Conservation (phyloP, 768 basidiomycete species). For the Amanita jacksonii region DNA sequence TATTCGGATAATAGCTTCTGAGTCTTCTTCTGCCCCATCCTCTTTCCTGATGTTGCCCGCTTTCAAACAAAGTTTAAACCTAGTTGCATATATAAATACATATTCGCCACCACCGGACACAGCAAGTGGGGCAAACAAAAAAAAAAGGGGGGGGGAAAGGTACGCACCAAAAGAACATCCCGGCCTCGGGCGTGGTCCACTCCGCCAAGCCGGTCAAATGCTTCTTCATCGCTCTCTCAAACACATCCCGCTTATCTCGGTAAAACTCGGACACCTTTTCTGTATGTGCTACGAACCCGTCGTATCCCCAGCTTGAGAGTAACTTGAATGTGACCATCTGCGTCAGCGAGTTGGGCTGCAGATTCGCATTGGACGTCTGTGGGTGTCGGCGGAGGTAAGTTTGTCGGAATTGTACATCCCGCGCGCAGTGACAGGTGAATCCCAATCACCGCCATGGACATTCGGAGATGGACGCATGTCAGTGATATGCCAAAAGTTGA, state of each 20-base stretch:
- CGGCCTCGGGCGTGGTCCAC: conserved; percentile 63
- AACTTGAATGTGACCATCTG: conserved; percentile 54
- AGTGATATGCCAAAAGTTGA: too few relatives aligned
- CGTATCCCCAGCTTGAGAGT: conserved; percentile 64
- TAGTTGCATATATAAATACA: too few relatives aligned
- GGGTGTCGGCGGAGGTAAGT: not conserved
- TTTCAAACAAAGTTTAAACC: conserved; percentile 60
- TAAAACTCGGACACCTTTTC: conserved; percentile 66
- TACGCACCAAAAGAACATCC: conserved; percentile 85
- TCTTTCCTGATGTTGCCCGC: too few relatives aligned
- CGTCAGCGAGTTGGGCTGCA: conserved; percentile 56
- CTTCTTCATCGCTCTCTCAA: conserved; percentile 65
- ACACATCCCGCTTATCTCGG: conserved; percentile 61
- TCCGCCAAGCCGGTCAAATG: conserved; percentile 73
- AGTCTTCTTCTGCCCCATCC: conserved; percentile 64
- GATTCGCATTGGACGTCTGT: conserved; percentile 57
- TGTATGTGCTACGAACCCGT: conserved; percentile 65
- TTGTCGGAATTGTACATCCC: too few relatives aligned
- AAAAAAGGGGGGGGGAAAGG: too few relatives aligned
- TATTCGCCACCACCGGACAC: too few relatives aligned
- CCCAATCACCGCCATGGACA: not conserved
- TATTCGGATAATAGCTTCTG: conserved; percentile 59
- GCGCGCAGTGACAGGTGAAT: not conserved
- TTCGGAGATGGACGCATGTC: too few relatives aligned
- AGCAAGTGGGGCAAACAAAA: too few relatives aligned